Conservation (phyloP, 371 early-diverging fungal species). For the Amoeboaphelidium occidentale region DNA sequence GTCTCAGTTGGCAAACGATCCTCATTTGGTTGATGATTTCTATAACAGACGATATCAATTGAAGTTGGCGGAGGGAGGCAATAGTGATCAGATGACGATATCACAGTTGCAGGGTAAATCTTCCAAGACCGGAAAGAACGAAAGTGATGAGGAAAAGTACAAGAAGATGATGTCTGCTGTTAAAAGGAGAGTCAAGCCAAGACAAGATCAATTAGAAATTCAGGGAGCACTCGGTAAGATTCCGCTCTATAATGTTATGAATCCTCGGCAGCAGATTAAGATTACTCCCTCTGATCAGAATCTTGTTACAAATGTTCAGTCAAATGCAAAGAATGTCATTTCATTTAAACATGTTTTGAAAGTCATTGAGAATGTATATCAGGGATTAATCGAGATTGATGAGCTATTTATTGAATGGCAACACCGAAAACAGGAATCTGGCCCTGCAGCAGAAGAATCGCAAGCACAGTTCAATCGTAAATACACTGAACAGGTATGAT, state of each 20-base stretch:
- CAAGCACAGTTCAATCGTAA: background rate
- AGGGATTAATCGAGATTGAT: too few relatives aligned
- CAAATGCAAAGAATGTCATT: too few relatives aligned
- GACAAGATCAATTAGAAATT: background rate
- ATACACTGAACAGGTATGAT: background rate
- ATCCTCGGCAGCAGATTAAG: too few relatives aligned
- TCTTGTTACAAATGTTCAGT: too few relatives aligned
- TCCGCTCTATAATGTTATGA: too few relatives aligned
- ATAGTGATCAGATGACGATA: background rate
- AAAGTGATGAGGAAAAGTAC: background rate
- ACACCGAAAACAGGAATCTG: background rate
- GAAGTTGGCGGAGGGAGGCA: background rate
- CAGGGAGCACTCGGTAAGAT: background rate
- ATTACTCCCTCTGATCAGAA: too few relatives aligned
- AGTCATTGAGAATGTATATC: too few relatives aligned
- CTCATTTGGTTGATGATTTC: background rate
- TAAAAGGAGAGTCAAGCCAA: too few relatives aligned
- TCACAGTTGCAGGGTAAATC: background rate
- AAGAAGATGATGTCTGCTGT: background rate
- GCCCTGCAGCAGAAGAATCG: background rate
- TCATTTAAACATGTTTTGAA: too few relatives aligned
- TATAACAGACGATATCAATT: background rate
- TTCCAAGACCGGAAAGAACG: background rate
- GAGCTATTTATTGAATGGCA: background rate
- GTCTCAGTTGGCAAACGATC: background rate